Conservation (phyloP, 306 rosid genomes). For the Sicyos baderoa region DNA sequence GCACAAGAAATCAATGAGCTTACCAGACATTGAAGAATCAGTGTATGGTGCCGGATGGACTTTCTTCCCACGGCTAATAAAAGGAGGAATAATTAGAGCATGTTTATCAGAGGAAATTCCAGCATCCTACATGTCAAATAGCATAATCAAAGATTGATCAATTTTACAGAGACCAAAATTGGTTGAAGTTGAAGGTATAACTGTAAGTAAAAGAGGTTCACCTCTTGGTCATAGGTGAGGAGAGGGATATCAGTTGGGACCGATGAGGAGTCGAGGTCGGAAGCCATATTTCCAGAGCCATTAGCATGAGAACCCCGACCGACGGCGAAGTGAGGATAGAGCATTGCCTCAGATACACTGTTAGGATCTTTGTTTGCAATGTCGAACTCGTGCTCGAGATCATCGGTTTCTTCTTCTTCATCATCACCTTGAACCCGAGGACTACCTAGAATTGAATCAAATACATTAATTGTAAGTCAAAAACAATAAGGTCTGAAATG, state of each 20-base stretch:
- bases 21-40: constrained; percentile 51
- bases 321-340: constrained; percentile 47
- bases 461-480: background rate
- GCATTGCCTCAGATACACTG: constrained; percentile 47
- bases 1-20: constrained; percentile 8
- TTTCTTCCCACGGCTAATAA: constrained; percentile 52
- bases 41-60: constrained; percentile 59
- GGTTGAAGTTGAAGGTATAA: constrained; percentile 8
- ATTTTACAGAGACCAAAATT: constrained; percentile 14
- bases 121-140: constrained; percentile 40
- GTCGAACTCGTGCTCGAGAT: constrained; percentile 76
- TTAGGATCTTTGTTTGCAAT: constrained; percentile 54
- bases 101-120: constrained; percentile 83
- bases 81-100: constrained; percentile 76
- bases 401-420: constrained; percentile 78
- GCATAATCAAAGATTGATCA: constrained; percentile 21
- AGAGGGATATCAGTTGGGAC: constrained; percentile 55
- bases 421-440: constrained; percentile 88
- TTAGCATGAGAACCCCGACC: constrained; percentile 45
- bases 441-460: constrained; percentile 38
- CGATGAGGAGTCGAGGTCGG: constrained; percentile 53
- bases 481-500: background rate
- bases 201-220: constrained; percentile 23
- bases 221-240: constrained; percentile 69
- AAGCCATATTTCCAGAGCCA: constrained; percentile 36